phyloP scores from a whole-genome alignment of 305 asterid species.

The Ilex paraguariensis region DNA sequence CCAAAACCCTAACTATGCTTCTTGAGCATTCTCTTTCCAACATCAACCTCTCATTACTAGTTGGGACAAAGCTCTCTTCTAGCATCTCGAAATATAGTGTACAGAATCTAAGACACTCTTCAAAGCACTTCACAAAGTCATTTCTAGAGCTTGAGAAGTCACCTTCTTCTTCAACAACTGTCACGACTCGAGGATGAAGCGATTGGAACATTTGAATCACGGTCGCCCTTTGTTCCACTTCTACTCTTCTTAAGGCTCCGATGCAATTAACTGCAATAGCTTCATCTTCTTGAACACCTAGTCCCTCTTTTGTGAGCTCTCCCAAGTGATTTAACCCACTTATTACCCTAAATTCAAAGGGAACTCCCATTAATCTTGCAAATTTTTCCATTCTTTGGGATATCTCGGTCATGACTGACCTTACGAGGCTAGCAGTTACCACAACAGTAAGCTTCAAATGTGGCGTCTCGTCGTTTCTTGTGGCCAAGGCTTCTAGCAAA shows the following conservation, averaged over 20 bases:
- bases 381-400: constrained; percentile 80
- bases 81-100: constrained; percentile 68
- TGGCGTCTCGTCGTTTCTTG: constrained; percentile 71
- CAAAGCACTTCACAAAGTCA: constrained; percentile 55
- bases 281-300: constrained; percentile 53
- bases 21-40: constrained; percentile 74
- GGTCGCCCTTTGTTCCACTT: constrained; percentile 25
- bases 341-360: constrained; percentile 61
- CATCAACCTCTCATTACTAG: constrained; percentile 76
- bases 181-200: constrained; percentile 56
- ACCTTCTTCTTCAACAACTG: constrained; percentile 77
- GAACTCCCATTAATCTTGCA: constrained; percentile 89
- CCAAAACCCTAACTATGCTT: constrained; percentile 73
- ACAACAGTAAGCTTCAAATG: constrained; percentile 63
- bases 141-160: constrained; percentile 42
- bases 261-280: constrained; percentile 70
- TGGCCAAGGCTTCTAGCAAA: constrained; percentile 72
- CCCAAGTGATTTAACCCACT: constrained; percentile 35
- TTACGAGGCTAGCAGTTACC: constrained; percentile 27
- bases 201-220: constrained; percentile 40
- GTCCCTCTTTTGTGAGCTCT: constrained; percentile 40
- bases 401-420: constrained; percentile 61
- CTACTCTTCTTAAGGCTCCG: constrained; percentile 43
- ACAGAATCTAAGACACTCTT: constrained; percentile 73
- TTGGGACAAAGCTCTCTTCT: constrained; percentile 57